These are phyloP conservation scores for Microcyclosporella mali DNA, from an alignment of 2,329 filamentous ascomycete species.

Conservation along the genomic window DNA sequence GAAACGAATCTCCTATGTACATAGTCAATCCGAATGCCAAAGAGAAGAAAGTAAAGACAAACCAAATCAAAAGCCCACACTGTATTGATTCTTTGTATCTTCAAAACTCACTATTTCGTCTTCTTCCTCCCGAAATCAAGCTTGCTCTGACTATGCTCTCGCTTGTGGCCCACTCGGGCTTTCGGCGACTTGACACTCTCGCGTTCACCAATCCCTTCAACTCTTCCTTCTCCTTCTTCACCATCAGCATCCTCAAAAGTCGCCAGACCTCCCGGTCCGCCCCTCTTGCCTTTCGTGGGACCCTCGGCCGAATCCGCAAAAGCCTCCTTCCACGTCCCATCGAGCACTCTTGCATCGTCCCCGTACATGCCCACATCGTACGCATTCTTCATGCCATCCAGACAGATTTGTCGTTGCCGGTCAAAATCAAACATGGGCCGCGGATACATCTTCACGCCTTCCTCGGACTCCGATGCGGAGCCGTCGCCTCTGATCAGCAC, in stretches of 20 bases:
- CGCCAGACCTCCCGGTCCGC: conserved; percentile 35
- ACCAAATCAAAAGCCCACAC: too few species aligned
- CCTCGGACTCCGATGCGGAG: conserved; percentile 33
- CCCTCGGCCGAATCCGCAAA: conserved; percentile 45
- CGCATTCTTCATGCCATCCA: conserved; percentile 64
- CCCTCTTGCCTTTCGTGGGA: conserved; percentile 37
- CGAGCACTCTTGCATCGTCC: conserved; percentile 53
- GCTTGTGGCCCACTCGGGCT: conserved; percentile 23
- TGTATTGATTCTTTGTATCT: too few species aligned
- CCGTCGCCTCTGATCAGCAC: conserved; percentile 54
- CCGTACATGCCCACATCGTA: conserved; percentile 62
- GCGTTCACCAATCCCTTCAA: conserved; percentile 6
- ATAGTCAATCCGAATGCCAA: too few species aligned
- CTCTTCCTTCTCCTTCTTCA: conserved; percentile 15
- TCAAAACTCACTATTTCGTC: conserved; percentile 10
- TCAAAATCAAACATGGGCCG: conserved; percentile 73
- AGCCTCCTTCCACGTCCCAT: conserved; percentile 52
- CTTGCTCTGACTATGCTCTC: conserved; percentile 30
- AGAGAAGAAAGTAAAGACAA: neutral
- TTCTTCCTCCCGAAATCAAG: conserved; percentile 31
- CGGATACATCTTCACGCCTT: conserved; percentile 52
- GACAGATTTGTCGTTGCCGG: conserved; percentile 55
- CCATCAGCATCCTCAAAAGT: conserved; percentile 25
- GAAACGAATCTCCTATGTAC: too few species aligned
- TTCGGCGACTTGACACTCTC: conserved; percentile 9